phyloP scores from a whole-genome alignment of 2,329 filamentous ascomycete genomes.

The Elsinoe fawcettii region DNA sequence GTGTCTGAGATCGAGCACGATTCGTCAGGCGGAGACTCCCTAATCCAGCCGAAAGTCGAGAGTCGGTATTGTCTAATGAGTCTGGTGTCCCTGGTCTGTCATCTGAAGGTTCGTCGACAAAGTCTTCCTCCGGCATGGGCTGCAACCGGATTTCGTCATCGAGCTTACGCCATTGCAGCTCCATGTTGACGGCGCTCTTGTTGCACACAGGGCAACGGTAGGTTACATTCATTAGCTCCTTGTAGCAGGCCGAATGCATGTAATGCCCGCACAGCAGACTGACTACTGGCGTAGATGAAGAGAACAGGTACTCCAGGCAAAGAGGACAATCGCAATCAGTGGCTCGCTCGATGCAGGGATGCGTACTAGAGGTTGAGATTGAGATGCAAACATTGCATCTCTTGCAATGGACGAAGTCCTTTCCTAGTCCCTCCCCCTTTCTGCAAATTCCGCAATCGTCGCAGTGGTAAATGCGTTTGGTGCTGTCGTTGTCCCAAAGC shows the following conservation, averaged over 20 bases:
- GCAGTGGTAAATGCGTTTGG: slow-evolving; percentile 93
- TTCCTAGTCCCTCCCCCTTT: slow-evolving; percentile 81
- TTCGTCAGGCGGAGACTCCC: background rate
- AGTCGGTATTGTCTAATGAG: background rate
- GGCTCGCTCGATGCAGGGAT: slow-evolving; percentile 89
- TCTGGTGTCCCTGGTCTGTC: slow-evolving; percentile 14
- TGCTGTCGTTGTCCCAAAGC: slow-evolving; percentile 88
- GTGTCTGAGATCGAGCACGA: slow-evolving; percentile 1
- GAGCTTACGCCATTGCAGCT: slow-evolving; percentile 82
- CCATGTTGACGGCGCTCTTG: slow-evolving; percentile 96
- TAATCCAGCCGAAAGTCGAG: slow-evolving; percentile 1
- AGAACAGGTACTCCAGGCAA: slow-evolving; percentile 94
- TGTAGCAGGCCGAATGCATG: slow-evolving; percentile 84
- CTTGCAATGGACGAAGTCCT: slow-evolving; percentile 98
- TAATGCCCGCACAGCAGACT: slow-evolving; percentile 96
- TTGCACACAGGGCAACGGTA: slow-evolving; percentile 97
- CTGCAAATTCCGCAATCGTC: slow-evolving; percentile 92
- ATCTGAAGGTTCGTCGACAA: slow-evolving; percentile 25
- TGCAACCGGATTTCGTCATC: slow-evolving; percentile 81
- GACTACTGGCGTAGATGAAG: slow-evolving; percentile 76
- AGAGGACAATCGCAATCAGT: slow-evolving; percentile 96
- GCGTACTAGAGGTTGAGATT: slow-evolving; percentile 73
- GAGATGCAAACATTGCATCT: slow-evolving; percentile 91
- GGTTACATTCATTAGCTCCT: slow-evolving; percentile 76
- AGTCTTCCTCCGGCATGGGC: slow-evolving; percentile 65